Percentiles rank a stretch among this genome's conserved stretches.
These are phyloP conservation scores for Cryptococcus amylolentus DNA, from an alignment of 1,284 basidiomycete species.

Conservation along the genomic window DNA sequence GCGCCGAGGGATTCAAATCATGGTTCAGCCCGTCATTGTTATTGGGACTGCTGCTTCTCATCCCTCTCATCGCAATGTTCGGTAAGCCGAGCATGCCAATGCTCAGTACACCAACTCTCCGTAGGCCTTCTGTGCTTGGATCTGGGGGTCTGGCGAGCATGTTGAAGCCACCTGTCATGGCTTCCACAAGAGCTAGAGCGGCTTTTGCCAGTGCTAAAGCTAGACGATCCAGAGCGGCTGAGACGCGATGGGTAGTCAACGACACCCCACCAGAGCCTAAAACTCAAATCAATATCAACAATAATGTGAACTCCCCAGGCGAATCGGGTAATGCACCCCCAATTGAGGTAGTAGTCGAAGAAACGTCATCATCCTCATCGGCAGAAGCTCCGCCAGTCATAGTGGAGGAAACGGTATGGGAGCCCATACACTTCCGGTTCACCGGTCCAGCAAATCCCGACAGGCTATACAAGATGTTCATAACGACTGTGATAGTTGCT, in stretches of 20 bases:
- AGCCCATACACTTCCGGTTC: constrained; percentile 18
- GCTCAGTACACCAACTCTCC: background rate
- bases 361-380: background rate
- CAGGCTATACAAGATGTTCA: constrained; percentile 20
- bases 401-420: constrained; percentile 11
- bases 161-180: background rate
- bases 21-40: constrained; percentile 7
- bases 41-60: constrained; percentile 7
- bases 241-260: constrained; percentile 7
- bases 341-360: constrained; percentile 4
- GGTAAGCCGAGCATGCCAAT: constrained; percentile 2
- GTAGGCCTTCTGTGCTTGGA: background rate
- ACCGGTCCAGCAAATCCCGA: constrained; percentile 25
- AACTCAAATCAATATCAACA: constrained; percentile 22
- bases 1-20: background rate
- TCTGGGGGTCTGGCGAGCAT: constrained; percentile 6
- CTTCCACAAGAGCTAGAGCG: background rate
- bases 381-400: constrained; percentile 5
- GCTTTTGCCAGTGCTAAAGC: background rate
- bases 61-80: constrained; percentile 3
- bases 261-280: constrained; percentile 1
- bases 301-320: constrained; percentile 25
- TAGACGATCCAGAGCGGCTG: background rate
- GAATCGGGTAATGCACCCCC: constrained; percentile 1
- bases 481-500: constrained; percentile 14